Percentiles rank a stretch among this genome's conserved stretches.
These are phyloP conservation scores for Verticillium nubilum DNA, from an alignment of 2,329 filamentous ascomycete genomes.

Conservation along the genomic window DNA sequence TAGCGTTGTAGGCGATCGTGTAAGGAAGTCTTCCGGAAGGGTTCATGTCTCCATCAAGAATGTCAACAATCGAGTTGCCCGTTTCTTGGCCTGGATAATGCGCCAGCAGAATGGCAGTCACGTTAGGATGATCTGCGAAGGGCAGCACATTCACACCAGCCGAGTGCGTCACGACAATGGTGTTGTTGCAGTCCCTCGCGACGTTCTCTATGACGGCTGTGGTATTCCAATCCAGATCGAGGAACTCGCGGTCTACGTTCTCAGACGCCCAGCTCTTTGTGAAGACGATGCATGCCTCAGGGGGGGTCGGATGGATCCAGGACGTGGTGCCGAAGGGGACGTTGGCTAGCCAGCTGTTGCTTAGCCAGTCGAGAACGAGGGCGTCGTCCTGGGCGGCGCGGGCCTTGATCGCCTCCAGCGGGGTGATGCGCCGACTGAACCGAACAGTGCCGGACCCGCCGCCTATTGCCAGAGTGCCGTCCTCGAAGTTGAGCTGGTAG, in stretches of 20 bases:
- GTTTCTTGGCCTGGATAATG: constrained; percentile 74
- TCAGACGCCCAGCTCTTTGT: constrained; percentile 85
- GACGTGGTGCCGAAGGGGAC: too few species aligned
- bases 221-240: constrained; percentile 54
- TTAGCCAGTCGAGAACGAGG: constrained; percentile 59
- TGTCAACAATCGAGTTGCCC: constrained; percentile 66
- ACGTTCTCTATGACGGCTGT: constrained; percentile 31
- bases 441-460: constrained; percentile 74
- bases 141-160: constrained; percentile 1
- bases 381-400: constrained; percentile 55
- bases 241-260: constrained; percentile 60
- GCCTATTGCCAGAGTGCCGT: constrained; percentile 63
- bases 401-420: constrained; percentile 62
- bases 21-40: constrained; percentile 29
- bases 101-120: constrained; percentile 68
- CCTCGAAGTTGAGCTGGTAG: constrained; percentile 23
- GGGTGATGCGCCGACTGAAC: constrained; percentile 72
- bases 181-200: constrained; percentile 2
- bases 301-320: constrained; percentile 29
- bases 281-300: constrained; percentile 77
- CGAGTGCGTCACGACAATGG: constrained; percentile 3
- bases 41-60: constrained; percentile 67
- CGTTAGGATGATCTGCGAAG: constrained; percentile 55
- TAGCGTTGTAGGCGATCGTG: constrained; percentile 52
- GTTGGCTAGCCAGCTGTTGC: constrained; percentile 57